Percentiles rank a stretch among this genome's conserved stretches.
These are phyloP conservation scores for Ophiostoma ips DNA, from an alignment of 2,329 filamentous ascomycete species.

Conservation along the genomic window DNA sequence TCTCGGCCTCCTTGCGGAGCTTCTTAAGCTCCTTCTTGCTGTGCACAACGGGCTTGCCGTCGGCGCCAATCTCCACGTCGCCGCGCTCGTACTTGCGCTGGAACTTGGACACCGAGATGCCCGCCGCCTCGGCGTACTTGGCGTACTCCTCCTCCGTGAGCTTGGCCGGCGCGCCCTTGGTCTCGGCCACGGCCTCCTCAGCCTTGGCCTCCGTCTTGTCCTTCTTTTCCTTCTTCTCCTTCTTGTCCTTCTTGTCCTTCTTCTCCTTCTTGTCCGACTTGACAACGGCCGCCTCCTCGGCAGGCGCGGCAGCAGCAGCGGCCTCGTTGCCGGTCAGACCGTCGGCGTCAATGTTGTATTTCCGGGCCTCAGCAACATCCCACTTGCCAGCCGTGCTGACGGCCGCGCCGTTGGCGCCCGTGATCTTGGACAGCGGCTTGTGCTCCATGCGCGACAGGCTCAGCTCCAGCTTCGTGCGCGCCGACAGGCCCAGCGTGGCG, in stretches of 20 bases:
- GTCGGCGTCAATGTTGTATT: slow-evolving; percentile 92
- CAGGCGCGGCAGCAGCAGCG: slow-evolving; percentile 31
- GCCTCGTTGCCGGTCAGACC: slow-evolving; percentile 59
- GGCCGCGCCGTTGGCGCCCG: slow-evolving; percentile 15
- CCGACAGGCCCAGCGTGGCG: slow-evolving; percentile 60
- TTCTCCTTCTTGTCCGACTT: slow-evolving; percentile 26
- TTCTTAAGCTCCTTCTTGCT: slow-evolving; percentile 33
- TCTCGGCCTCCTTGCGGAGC: slow-evolving; percentile 15
- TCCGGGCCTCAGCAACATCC: slow-evolving; percentile 81
- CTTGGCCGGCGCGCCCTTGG: slow-evolving; percentile 19
- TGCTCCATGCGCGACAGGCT: slow-evolving; percentile 70
- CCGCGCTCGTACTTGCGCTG: slow-evolving; percentile 65
- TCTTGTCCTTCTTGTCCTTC: slow-evolving; percentile 15
- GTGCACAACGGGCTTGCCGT: slow-evolving; percentile 51
- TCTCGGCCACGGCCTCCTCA: slow-evolving; percentile 4
- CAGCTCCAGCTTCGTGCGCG: slow-evolving; percentile 61
- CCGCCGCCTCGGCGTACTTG: slow-evolving; percentile 49
- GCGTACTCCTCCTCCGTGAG: slow-evolving; percentile 43
- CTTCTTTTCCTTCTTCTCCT: slow-evolving; percentile 12
- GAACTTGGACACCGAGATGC: slow-evolving; percentile 62
- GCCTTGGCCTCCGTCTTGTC: slow-evolving; percentile 8
- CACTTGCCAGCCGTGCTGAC: slow-evolving; percentile 54
- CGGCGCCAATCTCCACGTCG: slow-evolving; percentile 51
- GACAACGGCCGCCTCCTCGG: slow-evolving; percentile 22
- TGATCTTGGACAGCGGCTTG: slow-evolving; percentile 59